A percentile compares a stretch with the other conserved stretches of the same genome.
phyloP scores from a whole-genome alignment of 2,329 filamentous ascomycete genomes.

The Aspergillus caelatus region DNA sequence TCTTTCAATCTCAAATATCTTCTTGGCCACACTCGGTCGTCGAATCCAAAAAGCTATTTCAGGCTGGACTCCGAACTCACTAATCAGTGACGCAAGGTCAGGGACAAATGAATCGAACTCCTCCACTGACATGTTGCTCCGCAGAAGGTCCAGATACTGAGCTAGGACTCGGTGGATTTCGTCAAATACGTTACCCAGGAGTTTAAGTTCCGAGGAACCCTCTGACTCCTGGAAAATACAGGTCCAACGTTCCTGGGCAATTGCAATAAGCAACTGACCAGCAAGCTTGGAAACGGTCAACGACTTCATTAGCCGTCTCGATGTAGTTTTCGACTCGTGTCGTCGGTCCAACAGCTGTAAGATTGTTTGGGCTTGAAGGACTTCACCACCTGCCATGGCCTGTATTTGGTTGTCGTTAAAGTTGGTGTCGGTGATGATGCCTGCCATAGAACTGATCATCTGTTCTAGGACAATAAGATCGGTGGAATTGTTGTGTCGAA shows the following conservation, averaged over 20 bases:
- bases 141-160: constrained; percentile 87
- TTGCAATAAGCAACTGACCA: constrained; percentile 80
- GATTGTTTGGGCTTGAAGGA: constrained; percentile 78
- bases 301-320: constrained; percentile 77
- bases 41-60: constrained; percentile 83
- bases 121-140: constrained; percentile 72
- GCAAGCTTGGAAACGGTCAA: constrained; percentile 77
- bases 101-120: constrained; percentile 82
- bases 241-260: constrained; percentile 87
- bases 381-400: constrained; percentile 83
- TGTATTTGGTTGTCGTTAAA: constrained; percentile 87
- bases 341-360: constrained; percentile 80
- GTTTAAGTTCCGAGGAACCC: constrained; percentile 77
- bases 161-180: constrained; percentile 83
- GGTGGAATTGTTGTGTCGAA: constrained; percentile 79
- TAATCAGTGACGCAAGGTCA: constrained; percentile 71
- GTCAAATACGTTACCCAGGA: constrained; percentile 83
- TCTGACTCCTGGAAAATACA: constrained; percentile 74
- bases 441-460: constrained; percentile 88
- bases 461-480: constrained; percentile 91
- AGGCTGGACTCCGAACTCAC: constrained; percentile 76
- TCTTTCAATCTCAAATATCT: constrained; percentile 53
- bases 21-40: constrained; percentile 71
- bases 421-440: constrained; percentile 81
- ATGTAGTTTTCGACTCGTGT: constrained; percentile 72